phyloP scores from a whole-genome alignment of 441 rosid species.

The Metrosideros polymorpha region DNA sequence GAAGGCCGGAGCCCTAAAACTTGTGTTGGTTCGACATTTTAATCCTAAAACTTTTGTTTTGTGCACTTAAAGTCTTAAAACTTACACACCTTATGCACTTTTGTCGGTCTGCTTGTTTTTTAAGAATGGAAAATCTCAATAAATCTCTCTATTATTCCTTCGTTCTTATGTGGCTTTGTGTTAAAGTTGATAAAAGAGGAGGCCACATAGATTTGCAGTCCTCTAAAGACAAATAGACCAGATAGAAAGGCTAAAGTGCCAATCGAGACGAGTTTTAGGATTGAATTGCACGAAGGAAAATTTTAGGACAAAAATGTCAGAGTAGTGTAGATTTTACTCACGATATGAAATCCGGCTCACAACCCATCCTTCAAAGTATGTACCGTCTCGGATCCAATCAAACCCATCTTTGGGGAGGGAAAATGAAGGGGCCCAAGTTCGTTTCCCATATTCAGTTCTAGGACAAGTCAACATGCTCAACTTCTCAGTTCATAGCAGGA shows the following conservation, averaged over 20 bases:
- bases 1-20: not conserved
- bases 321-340: not conserved
- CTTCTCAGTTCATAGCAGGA: not conserved
- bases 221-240: not conserved
- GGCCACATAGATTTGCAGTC: not conserved
- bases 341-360: not conserved
- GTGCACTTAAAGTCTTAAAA: not conserved
- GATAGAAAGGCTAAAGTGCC: not conserved
- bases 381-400: not conserved
- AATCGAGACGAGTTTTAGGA: not conserved
- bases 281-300: not conserved
- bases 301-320: not conserved
- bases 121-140: not conserved
- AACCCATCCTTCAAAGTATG: not conserved
- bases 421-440: not conserved
- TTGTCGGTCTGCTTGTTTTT: not conserved
- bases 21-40: not conserved
- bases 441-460: not conserved
- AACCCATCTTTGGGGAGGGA: not conserved
- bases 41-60: not conserved
- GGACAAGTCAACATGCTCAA: not conserved
- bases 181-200: not conserved
- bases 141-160: not conserved
- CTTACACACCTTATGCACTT: not conserved
- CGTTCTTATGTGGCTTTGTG: not conserved